Base-by-base conservation (phyloP, 2,329 filamentous ascomycete genomes). In the Arthrobotrys entomopaga region DNA sequence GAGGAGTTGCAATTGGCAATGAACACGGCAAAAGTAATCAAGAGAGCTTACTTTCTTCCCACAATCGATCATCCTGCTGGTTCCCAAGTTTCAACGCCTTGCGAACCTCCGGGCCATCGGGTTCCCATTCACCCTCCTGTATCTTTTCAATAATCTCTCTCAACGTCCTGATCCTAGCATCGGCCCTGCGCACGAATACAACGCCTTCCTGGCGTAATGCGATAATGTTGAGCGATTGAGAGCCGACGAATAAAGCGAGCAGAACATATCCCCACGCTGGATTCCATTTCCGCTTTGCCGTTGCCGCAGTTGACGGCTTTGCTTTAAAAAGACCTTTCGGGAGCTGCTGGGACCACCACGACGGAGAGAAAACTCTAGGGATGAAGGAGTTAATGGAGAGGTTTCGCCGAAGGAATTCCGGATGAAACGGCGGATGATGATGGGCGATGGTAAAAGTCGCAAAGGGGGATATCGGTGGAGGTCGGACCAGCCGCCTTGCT, bases 171-270 rank as follows among this genome's bases (percentile, higher is more conserved):
- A 99, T 91, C 80, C 91, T 90, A 5, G 91, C 88, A 78, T 97
- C 91, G 3, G 93, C 89, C 77, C 89, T 88, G 58, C 93, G 88
- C 79, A 85, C 87, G 78, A 91, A 93, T 8, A 89, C 87, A 34
- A 86, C 85, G 79, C 89, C 90, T 58, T 93, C 89, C 78, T 91
- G 91, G 78, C 89, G 90, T 78, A 98, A 81, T 40, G 89, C 86
- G 79, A 99, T 90, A 85, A 95, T 91, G 79, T 97, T 91, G 78
- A 99, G 97, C 13, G 94, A 91, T 85, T 97, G 96, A 75, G 92
- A 97, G 2, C 96, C 96, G 77, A 98, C 94, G 76, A 98, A 86
- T 46, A 93, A 38, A 2, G 64, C 57, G 15, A 75, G 84, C 79
- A 93, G 93, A 76, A 94, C 91, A 78, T 65, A 75, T 1, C 63